Base-by-base conservation (phyloP, 225 moss, liverwort and hornwort species). In the Anthoceros angustus region DNA sequence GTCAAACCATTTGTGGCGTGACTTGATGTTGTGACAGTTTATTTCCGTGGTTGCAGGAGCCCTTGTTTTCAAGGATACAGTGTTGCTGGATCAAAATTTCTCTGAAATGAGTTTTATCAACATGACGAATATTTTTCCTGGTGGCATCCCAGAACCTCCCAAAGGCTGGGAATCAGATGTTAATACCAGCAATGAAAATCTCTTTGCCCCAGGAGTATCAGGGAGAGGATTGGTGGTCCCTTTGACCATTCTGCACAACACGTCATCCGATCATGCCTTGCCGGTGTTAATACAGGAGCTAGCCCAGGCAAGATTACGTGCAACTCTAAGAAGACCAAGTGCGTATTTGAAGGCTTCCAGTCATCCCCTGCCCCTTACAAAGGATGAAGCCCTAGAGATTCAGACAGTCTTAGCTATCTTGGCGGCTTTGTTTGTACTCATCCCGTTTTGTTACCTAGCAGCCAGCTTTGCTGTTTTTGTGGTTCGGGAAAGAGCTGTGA, bases 381-480 rank as follows among this genome's bases (percentile, higher is more conserved):
- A 86, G 70, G 80, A 71, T 41, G 91, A 95, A 71, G 84, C 83
- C 65, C 55, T 88, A 60, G 74, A 77, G 72, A 80, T 88, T 40
- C 77, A 91, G 72, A 88, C 88, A 12, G 82, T 88, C 67, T 70
- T 95, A 74, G 85, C 86, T 16, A 77, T 95, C 32, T 84, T 95
- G 71, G 91, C 94, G 63, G 91, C 94, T 12, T 79, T 91, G 15
- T 95, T 95, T 39, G 83, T 95, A 68, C 80, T 95, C 46, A 95
- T 95, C 65, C 94, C 94, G 66, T 91, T 95, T 68, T 95, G 91
- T 64, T 95, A 95, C 64, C 74, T 95, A 43, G 88, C 88, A 63
- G 94, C 94, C 21, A 82, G 88, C 72, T 95, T 88, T 42, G 77
- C 90, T 32, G 91, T 95, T 24, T 95, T 95, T 62, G 79, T 95